Evolutionary conservation across 2,329 filamentous ascomycete genomes (phyloP).

Genomic region (Hymenotorrendiella dingleyae): DNA sequence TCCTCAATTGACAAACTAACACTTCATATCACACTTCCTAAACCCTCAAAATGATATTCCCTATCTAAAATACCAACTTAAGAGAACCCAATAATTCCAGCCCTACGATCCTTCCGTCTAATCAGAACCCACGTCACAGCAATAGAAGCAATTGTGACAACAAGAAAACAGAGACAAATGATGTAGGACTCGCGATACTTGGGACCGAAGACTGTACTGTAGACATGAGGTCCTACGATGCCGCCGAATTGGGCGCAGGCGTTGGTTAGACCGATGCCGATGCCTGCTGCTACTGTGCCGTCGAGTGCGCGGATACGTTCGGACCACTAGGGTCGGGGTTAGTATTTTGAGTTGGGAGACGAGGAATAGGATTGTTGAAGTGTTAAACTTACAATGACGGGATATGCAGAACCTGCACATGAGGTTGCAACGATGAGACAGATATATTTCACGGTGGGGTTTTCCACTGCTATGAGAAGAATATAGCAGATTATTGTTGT

Average conservation of each 20-base stretch:
- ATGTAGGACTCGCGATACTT: not conserved
- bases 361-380: not conserved
- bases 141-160: not conserved
- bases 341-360: not conserved
- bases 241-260: conserved; percentile 39
- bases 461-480: conserved; percentile 32
- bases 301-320: conserved; percentile 37
- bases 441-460: conserved; percentile 33
- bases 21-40: too few relatives aligned
- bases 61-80: too few relatives aligned
- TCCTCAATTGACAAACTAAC: too few relatives aligned
- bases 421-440: conserved; percentile 32
- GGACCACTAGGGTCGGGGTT: conserved; percentile 13
- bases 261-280: conserved; percentile 38
- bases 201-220: not conserved
- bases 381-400: conserved; percentile 40
- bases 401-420: conserved; percentile 35
- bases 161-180: not conserved
- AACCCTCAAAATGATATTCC: too few relatives aligned
- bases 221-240: conserved; percentile 24
- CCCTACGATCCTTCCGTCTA: too few relatives aligned
- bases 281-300: conserved; percentile 35
- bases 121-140: not conserved
- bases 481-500: conserved; percentile 36
- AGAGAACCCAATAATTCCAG: too few relatives aligned